Evolutionary conservation across 2,329 filamentous ascomycete species (phyloP).

Genomic region (Penicillium sp.): DNA sequence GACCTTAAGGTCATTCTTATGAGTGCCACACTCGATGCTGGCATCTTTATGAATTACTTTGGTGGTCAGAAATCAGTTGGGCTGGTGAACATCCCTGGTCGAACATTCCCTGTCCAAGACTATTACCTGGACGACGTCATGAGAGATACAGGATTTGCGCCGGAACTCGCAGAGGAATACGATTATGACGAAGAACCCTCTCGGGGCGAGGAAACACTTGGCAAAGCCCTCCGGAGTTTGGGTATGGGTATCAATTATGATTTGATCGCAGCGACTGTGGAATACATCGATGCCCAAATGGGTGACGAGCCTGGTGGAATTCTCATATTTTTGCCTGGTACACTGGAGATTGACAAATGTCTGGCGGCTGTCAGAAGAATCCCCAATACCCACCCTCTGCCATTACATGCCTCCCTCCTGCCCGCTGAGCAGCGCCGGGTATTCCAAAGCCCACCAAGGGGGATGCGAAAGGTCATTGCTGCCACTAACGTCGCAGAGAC

Average conservation of each 20-base stretch:
- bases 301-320: slow-evolving; percentile 77
- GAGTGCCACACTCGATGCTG: slow-evolving; percentile 92
- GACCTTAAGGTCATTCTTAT: slow-evolving; percentile 91
- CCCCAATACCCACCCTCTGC: slow-evolving; percentile 72
- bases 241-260: slow-evolving; percentile 90
- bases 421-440: slow-evolving; percentile 86
- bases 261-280: slow-evolving; percentile 76
- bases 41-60: slow-evolving; percentile 84
- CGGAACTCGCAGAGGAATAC: slow-evolving; percentile 34
- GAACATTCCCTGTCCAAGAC: slow-evolving; percentile 87
- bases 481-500: slow-evolving; percentile 98
- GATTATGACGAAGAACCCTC: slow-evolving; percentile 47
- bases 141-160: slow-evolving; percentile 71
- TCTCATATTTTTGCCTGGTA: slow-evolving; percentile 91
- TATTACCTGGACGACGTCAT: slow-evolving; percentile 88
- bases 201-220: slow-evolving; percentile 53
- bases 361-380: slow-evolving; percentile 68
- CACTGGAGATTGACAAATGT: slow-evolving; percentile 84
- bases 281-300: slow-evolving; percentile 77
- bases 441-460: slow-evolving; percentile 72
- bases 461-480: slow-evolving; percentile 88
- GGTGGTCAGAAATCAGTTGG: slow-evolving; percentile 70
- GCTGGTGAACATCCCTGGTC: slow-evolving; percentile 79
- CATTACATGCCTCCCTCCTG: slow-evolving; percentile 87
- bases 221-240: slow-evolving; percentile 69